Base-by-base conservation (phyloP, 352 stramenopile species). In the Phytopythium litorale region DNA sequence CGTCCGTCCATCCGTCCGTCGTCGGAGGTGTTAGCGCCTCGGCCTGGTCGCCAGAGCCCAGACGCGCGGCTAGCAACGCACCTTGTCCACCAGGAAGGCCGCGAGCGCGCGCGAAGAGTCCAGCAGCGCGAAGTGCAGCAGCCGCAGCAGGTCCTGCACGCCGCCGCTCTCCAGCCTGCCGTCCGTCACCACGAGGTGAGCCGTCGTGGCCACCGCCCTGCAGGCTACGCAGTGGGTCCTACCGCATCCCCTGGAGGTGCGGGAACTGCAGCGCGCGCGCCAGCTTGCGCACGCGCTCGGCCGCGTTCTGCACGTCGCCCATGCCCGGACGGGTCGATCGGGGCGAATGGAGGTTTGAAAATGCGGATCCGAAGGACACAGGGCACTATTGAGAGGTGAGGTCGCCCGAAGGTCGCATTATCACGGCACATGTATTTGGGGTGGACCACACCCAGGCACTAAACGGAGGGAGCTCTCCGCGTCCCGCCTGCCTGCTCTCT, bases 91-190 rank as follows among this genome's bases (percentile, higher is more conserved):
- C 7, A 92, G 61, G 46, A 85, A 86, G 21, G 73, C 60, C 3
- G 83, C 80, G 21, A 92, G 78, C 28, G 64, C 66, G n/a, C 76
- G 84, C 52, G 85, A 94, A 64, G 78, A 90, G 64, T 92, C 85
- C 46, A 94, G 72, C 33, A 94, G 67, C 23, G 72, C 69, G 45
- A 81, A 88, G 71, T 94, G 83, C 33, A 92, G 63, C 25, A 92
- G 72, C 3, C 71, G 79, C 50, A 94, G 71, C 21, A 94, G 65
- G 43, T 92, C 82, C 28, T 67, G 30, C 30, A 88, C 67, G 32
- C 64, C 64, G 12, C 66, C 69, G 12, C 40, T 57, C 67, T 84
- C 75, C 5, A 84, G 54, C 16, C 60, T 73, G 64, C 21, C 19
- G 4, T 40, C 21, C 28, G 33, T 30, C 21, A 50, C 8, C 42